Evolutionary conservation across 306 rosid species (phyloP), one percentile per base, ranked within the genome.

Genomic region (Acacia confusa): DNA sequence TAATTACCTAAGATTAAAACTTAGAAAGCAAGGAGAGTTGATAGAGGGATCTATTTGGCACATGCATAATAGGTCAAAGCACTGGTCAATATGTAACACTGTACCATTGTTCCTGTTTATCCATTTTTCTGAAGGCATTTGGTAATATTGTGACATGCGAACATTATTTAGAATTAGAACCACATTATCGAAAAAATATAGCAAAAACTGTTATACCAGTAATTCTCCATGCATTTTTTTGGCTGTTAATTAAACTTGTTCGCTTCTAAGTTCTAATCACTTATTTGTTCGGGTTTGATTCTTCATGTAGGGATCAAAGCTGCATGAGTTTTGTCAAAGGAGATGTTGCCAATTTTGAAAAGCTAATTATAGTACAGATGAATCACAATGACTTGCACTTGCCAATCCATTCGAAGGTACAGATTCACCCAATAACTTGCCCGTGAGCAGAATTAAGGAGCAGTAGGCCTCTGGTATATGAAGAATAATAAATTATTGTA

Each of bases 401-500:
- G 9, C 70, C 9, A 15, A 38, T 67, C 44, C 30, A 57, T 80
- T 17, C 55, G 70, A 61, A 74, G 67, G 66, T 78, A 41, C 72
- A 17, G 34, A 10, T 69, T 15, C 28, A n/a, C 74, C 11, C 52
- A 69, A 40, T 40, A 41, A 69, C 4, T 40, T 22, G 52, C 32
- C 60, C 81, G 30, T 79, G 81, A 81, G 86, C 82, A 70, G 72
- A 88, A 74, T 83, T 68, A 79, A 75, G 81, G 80, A 82, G 79
- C 79, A 48, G 64, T 65, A 44, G 84, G 88, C 50, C 69, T 82
- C 79, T 86, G 79, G 82, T 63, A 71, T 83, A 81, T 92, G 89
- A 82, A 89, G 87, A 86, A 88, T 81, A 86, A 88, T 81, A 22
- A 57, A 15, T 84, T 81, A 55, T 79, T 79, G 78, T 47, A 79